Percentiles rank a stretch among this genome's conserved stretches.
Evolutionary conservation across 2,329 filamentous ascomycete species (phyloP).

Genomic region (Fusarium brachygibbosum): DNA sequence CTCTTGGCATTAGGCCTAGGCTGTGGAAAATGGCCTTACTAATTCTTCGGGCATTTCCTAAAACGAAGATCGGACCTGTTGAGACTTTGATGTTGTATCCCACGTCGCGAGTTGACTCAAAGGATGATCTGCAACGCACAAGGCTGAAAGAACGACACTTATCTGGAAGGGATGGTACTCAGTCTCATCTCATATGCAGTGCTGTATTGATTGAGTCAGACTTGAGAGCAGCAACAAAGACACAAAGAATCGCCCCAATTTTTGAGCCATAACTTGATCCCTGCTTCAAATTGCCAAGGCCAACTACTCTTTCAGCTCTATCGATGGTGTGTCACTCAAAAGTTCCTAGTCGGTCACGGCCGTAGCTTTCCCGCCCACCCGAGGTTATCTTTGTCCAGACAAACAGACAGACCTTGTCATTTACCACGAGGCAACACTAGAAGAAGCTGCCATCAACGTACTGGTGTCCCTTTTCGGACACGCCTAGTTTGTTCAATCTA

Average conservation of each 20-base stretch:
- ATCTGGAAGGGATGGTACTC: not conserved
- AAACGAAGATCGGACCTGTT: not conserved
- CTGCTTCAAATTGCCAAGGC: slow-evolving; percentile 17
- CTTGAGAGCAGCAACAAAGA: not conserved
- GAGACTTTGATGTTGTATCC: no score
- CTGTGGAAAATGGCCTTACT: not conserved
- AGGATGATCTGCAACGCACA: not conserved
- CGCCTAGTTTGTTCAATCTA: not conserved
- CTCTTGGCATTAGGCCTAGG: slow-evolving; percentile 5
- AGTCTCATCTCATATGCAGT: not conserved
- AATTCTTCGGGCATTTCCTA: slow-evolving; percentile 5
- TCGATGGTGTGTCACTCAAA: slow-evolving; percentile 15
- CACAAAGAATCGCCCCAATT: not conserved
- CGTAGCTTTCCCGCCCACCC: not conserved
- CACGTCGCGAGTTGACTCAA: not conserved
- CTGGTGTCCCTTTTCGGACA: slow-evolving; percentile 2
- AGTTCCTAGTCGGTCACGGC: slow-evolving; percentile 11
- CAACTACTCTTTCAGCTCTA: slow-evolving; percentile 13
- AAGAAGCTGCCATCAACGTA: not conserved
- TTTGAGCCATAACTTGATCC: slow-evolving; percentile 3
- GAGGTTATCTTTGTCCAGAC: slow-evolving; percentile 8
- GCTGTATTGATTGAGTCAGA: no score
- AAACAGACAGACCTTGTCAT: not conserved
- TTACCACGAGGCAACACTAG: not conserved
- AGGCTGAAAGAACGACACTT: not conserved